These are phyloP conservation scores for Pythium volutum DNA, from an alignment of 352 stramenopile species.

Conservation along the genomic window DNA sequence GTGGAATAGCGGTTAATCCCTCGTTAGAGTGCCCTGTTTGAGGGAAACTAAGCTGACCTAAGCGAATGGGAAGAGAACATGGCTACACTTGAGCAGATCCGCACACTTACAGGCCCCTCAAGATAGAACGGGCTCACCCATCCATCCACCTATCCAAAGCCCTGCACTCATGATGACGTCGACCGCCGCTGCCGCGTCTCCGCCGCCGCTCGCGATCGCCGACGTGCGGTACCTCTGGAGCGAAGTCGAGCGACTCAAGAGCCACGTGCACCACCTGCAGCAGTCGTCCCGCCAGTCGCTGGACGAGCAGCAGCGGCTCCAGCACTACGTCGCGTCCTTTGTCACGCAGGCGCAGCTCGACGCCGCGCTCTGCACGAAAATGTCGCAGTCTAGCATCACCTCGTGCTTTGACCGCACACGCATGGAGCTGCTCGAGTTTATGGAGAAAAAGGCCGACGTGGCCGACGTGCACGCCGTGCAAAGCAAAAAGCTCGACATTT, in stretches of 20 bases:
- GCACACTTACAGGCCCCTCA: not conserved
- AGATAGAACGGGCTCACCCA: no score
- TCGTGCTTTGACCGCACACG: conserved; percentile 35
- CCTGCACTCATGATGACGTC: not conserved
- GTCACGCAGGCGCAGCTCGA: conserved; percentile 63
- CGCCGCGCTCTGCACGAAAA: conserved; percentile 54
- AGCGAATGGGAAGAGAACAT: not conserved
- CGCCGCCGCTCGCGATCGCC: conserved; percentile 20
- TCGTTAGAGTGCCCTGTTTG: conserved; percentile 1
- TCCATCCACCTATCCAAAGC: no score
- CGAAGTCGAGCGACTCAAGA: conserved; percentile 60
- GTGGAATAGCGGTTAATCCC: conserved; percentile 7
- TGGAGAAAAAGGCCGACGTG: conserved; percentile 47
- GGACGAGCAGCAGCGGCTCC: conserved; percentile 34
- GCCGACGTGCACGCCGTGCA: conserved; percentile 33
- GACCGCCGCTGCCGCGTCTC: not conserved
- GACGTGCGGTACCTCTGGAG: conserved; percentile 52
- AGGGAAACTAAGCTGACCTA: conserved; percentile 3
- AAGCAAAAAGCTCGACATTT: conserved; percentile 58
- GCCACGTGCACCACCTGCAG: conserved; percentile 43
- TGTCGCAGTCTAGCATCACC: conserved; percentile 39
- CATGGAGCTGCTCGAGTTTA: conserved; percentile 25
- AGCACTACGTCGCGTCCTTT: conserved; percentile 38
- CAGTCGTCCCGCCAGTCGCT: conserved; percentile 21
- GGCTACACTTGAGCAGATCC: conserved; percentile 13